Conservation (phyloP, 305 asterid genomes). For the Fraxinus ornus region DNA sequence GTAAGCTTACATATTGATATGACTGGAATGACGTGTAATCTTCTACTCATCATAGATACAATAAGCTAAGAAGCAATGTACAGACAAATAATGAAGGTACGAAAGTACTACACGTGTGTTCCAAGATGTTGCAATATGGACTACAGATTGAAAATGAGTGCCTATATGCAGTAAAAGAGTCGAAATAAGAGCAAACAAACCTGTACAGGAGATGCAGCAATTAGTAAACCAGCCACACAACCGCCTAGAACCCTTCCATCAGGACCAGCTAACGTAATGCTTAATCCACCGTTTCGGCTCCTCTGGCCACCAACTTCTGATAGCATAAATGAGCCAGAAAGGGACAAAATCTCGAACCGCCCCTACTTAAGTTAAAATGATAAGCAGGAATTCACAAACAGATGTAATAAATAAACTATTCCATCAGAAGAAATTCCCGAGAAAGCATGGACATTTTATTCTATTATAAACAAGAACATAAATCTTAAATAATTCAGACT, state of each 20-base stretch:
- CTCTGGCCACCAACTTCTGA: slow-evolving; percentile 50
- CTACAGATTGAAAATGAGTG: background rate
- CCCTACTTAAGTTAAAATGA: slow-evolving; percentile 41
- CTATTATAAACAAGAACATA: background rate
- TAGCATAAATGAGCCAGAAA: slow-evolving; percentile 57
- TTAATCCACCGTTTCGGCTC: slow-evolving; percentile 58
- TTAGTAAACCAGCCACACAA: slow-evolving; percentile 61
- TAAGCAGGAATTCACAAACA: background rate
- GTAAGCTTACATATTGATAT: background rate
- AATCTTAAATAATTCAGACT: background rate
- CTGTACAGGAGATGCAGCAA: slow-evolving; percentile 61
- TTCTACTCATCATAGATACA: background rate
- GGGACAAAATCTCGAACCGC: slow-evolving; percentile 47
- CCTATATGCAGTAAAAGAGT: background rate
- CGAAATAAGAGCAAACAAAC: slow-evolving; percentile 30
- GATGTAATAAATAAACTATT: background rate
- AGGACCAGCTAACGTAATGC: slow-evolving; percentile 48
- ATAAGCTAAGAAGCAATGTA: background rate
- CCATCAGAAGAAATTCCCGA: slow-evolving; percentile 2
- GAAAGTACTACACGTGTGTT: background rate
- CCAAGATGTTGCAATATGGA: background rate
- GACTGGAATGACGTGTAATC: background rate
- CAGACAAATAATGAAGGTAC: background rate
- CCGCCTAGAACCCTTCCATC: slow-evolving; percentile 66
- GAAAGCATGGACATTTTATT: slow-evolving; percentile 1